Percentiles rank a stretch among this genome's conserved stretches.
These are phyloP conservation scores for Epichloe gansuensis DNA, from an alignment of 2,329 filamentous ascomycete species.

Conservation along the genomic window DNA sequence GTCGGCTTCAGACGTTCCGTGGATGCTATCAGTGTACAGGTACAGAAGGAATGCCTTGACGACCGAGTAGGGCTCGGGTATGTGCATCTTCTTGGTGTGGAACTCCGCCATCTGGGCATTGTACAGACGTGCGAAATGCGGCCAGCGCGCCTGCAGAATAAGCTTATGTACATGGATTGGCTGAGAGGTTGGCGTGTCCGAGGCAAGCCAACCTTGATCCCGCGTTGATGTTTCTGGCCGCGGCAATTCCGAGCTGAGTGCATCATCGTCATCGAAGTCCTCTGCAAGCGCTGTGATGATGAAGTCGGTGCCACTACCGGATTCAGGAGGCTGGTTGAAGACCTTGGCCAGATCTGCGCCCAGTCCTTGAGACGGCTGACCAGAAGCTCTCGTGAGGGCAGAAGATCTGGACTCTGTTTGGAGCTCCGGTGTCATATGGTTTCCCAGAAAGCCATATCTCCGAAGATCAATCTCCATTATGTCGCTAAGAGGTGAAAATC, in stretches of 20 bases:
- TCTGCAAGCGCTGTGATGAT: conserved; percentile 79
- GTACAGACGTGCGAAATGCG: conserved; percentile 88
- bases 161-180: conserved; percentile 93
- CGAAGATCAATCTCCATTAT: conserved; percentile 89
- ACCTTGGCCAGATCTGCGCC: conserved; percentile 76
- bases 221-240: conserved; percentile 29
- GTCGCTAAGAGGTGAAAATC: conserved; percentile 39
- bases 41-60: conserved; percentile 94
- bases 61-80: conserved; percentile 87
- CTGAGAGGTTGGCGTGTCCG: conserved; percentile 55
- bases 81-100: conserved; percentile 94
- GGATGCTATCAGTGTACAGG: conserved; percentile 89
- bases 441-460: conserved; percentile 81
- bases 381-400: conserved; percentile 32
- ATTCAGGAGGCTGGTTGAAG: conserved; percentile 77
- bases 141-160: conserved; percentile 90
- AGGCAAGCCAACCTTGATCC: conserved; percentile 44
- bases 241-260: conserved; percentile 38
- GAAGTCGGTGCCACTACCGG: conserved; percentile 81
- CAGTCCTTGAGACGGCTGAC: conserved; percentile 53
- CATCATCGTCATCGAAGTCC: conserved; percentile 57
- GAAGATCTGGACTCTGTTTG: conserved; percentile 37
- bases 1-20: conserved; percentile 35
- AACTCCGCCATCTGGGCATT: conserved; percentile 94
- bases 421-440: conserved; percentile 50